Evolutionary conservation across 139 green algal species (phyloP), one percentile per base, ranked within the genome.

Genomic region (Coelastrella sp.): DNA sequence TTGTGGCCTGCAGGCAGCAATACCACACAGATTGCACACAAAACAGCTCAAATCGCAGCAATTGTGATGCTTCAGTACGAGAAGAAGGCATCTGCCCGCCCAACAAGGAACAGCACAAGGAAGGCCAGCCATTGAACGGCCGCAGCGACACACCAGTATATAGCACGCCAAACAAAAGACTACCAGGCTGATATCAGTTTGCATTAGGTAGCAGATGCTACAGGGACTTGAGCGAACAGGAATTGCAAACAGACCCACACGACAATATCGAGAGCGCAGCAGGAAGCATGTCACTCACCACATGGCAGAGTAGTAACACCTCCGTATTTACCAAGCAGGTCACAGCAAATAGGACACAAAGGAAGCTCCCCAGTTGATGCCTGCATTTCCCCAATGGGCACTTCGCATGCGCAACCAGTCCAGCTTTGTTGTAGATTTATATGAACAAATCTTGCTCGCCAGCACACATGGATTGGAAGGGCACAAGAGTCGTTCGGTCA

Each of bases 281-380:
- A 82, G 27, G 82, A 19, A 19, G 58, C 65, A 6, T 74, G 10
- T 86, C n/a, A 25, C 92, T 68, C 78, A 96, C 94, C 95, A 76
- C 95, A 97, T 0, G 92, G 95, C n/a, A 97, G 84, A 7, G 93
- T 97, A 8, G 90, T 79, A 0, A 95, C 95, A 0, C 95, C 94
- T 49, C 94, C 94, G 78, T 94, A 95, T 14, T 84, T 92, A 17
- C 94, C 94, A 14, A 96, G 90, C 17, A 78, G 85, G 7, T 96
- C 94, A 7, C 81, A 94, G 89, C 94, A 96, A 8, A 96, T 91
- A 4, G 90, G 89, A 78, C 94, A 96, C 15, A 90, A 58, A 15
- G 93, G 94, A 25, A 94, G 49, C 68, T 76, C 68, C 19, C 68
- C 68, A 11, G 68, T 76, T 76, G 68, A 76, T 76, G 68, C 68